Evolutionary conservation across 2,329 filamentous ascomycete species (phyloP), one percentile per base, ranked within the genome.

Genomic region (Septoria linicola): DNA sequence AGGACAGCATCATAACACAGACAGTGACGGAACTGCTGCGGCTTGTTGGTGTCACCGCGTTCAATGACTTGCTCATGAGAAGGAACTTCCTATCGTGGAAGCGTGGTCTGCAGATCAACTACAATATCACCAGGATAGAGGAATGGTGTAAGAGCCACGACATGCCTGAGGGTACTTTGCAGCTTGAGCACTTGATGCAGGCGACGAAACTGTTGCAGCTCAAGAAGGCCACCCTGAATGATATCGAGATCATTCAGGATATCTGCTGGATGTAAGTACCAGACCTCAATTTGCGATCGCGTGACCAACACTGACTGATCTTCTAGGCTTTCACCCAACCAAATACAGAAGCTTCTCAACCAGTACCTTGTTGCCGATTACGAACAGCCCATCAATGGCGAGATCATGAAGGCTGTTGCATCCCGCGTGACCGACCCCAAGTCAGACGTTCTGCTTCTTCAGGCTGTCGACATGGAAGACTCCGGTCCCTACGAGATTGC

Each of bases 91-190:
- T 99, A 51, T 96, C 91, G 0, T 99, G 93, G 93, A 99, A 99
- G 79, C 89, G 93, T 71, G 93, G 93, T 63, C 82, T 99, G 48
- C 93, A 99, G 73, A 99, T 99, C 76, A 99, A 99, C 76, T 99
- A 99, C 79, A 99, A 99, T 76, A 99, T 99, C 71, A 99, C 93
- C 19, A 84, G 93, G 51, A 99, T 99, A 58, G 93, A 99, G 72
- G 93, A 99, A 74, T 99, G 93, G 93, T 99, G 93, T 76, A 99
- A 99, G 83, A 96, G 91, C 67, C 95, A 99, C 70, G 93, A 97
- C 64, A 97, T 99, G 92, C 93, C 93, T 1, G 92, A 99, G 73
- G 93, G 93, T 49, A 99, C 92, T 23, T 80, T 99, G 46, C 92
- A 97, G 75, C 81, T 99, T 50, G 93, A 99, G 77, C 93, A 99